These are phyloP conservation scores for Xylaria multiplex DNA, from an alignment of 2,329 filamentous ascomycete genomes.

Conservation along the genomic window DNA sequence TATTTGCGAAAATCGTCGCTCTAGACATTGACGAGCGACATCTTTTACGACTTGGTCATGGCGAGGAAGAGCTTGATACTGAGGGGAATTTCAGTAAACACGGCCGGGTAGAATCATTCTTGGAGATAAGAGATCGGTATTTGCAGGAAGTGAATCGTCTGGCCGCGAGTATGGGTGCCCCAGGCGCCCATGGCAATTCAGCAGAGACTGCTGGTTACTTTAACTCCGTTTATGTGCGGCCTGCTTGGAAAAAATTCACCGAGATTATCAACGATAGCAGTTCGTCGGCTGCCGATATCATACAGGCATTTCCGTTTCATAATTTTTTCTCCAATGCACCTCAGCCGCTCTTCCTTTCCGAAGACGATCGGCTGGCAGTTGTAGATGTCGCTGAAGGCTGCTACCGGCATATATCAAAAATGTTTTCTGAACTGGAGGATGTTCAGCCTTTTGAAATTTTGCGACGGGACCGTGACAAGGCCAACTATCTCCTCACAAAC, in stretches of 20 bases:
- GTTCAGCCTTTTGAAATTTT: slow-evolving; percentile 96
- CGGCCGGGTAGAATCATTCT: slow-evolving; percentile 92
- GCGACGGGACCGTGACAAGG: slow-evolving; percentile 87
- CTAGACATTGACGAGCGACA: slow-evolving; percentile 96
- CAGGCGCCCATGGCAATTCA: slow-evolving; percentile 94
- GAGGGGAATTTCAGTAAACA: slow-evolving; percentile 92
- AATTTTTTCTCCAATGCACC: slow-evolving; percentile 87
- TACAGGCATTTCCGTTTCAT: slow-evolving; percentile 85
- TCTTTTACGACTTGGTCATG: slow-evolving; percentile 89
- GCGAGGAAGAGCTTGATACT: slow-evolving; percentile 91
- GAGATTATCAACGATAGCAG: slow-evolving; percentile 68
- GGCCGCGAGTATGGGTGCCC: slow-evolving; percentile 83
- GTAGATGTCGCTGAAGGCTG: slow-evolving; percentile 85
- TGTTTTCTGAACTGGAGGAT: slow-evolving; percentile 92
- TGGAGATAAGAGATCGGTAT: slow-evolving; percentile 83
- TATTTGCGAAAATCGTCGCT: slow-evolving; percentile 97
- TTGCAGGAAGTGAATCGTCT: slow-evolving; percentile 87
- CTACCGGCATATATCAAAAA: slow-evolving; percentile 85
- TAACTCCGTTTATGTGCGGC: slow-evolving; percentile 88
- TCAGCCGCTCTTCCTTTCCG: slow-evolving; percentile 80
- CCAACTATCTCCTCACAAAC: slow-evolving; percentile 93
- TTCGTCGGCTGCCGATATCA: slow-evolving; percentile 68
- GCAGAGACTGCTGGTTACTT: slow-evolving; percentile 98
- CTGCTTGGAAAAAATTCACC: slow-evolving; percentile 87
- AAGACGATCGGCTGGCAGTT: slow-evolving; percentile 71